These are phyloP conservation scores for Solanum chiquidenum DNA, from an alignment of 257 asterid genomes.

Conservation along the genomic window DNA sequence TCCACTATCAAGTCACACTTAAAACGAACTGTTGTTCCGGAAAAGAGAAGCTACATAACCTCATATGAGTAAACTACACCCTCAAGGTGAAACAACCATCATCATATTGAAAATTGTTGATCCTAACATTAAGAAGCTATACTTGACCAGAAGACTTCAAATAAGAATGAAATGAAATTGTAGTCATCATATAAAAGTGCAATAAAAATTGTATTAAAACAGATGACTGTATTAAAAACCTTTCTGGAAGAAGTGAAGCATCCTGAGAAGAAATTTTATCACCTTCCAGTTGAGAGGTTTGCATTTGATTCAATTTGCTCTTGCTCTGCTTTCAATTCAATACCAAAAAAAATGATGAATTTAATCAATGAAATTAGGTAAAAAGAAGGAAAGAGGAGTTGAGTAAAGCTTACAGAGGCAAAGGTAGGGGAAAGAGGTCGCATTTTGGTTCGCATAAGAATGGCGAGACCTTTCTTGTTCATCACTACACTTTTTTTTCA, in stretches of 20 bases:
- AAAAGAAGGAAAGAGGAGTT: background rate
- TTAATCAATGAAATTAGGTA: background rate
- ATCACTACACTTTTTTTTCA: background rate
- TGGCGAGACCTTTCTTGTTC: slow-evolving; percentile 60
- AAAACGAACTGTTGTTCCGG: background rate
- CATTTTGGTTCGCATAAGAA: slow-evolving; percentile 79
- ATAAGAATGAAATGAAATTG: background rate
- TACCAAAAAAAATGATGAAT: background rate
- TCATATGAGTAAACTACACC: background rate
- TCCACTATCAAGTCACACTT: background rate
- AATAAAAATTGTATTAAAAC: background rate
- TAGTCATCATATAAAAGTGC: background rate
- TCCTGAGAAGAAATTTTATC: background rate
- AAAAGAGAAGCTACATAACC: background rate
- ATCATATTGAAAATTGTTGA: background rate
- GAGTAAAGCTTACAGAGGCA: slow-evolving; percentile 33
- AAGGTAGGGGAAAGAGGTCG: slow-evolving; percentile 49
- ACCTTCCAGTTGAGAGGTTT: background rate
- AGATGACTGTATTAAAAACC: background rate
- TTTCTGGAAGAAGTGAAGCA: background rate
- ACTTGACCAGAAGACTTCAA: background rate
- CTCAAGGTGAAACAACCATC: background rate
- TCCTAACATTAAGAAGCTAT: background rate
- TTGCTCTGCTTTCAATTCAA: background rate
- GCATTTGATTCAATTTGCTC: slow-evolving; percentile 1